Base-by-base conservation (phyloP, 352 stramenopile species). In the Pythium pyrilobum region DNA sequence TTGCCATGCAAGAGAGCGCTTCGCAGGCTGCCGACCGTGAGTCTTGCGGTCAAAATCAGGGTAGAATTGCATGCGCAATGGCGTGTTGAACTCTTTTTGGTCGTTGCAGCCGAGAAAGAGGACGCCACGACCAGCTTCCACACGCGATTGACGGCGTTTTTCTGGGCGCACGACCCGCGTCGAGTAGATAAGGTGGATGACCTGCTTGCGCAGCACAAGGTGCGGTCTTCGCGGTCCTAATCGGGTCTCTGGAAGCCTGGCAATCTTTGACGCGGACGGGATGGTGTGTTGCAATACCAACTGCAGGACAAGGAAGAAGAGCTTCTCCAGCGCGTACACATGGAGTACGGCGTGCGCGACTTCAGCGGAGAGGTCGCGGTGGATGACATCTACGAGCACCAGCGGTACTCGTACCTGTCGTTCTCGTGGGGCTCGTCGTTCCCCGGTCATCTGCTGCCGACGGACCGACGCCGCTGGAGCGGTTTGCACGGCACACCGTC, bases 351-450 rank as follows among this genome's bases (percentile, higher is more conserved):
- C 21, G 81, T 83, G 38, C 78, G 81, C 12, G 81, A 92, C 53
- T 84, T 89, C 40, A 69, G 71, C 37, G 77, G 76, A 8, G 76
- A 91, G 53, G 59, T 70, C 28, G 77, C 76, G 3, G 62, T 89
- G 7, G 81, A 92, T 57, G 81, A 88, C 33, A 59, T 87, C 23
- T 92, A 89, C 61, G 81, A 92, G 56, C 77, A 92, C 49, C 70
- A 89, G 52, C 71, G 81, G n/a, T 92, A 89, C 61, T 89, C 81
- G 42, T 89, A 86, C 27, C 49, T 89, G 32, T 85, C 72, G 28
- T 88, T 88, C 46, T 87, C 77, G 25, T 89, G 74, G 70, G 78
- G 81, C 2, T 80, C 74, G 9, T 79, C 74, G 13, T 87, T 76
- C 32, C 81, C 81, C 15, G 74, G 81, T 0, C 81, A 92, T 44